Conservation (phyloP, 352 stramenopile species). For the Globisporangium ultimum region DNA sequence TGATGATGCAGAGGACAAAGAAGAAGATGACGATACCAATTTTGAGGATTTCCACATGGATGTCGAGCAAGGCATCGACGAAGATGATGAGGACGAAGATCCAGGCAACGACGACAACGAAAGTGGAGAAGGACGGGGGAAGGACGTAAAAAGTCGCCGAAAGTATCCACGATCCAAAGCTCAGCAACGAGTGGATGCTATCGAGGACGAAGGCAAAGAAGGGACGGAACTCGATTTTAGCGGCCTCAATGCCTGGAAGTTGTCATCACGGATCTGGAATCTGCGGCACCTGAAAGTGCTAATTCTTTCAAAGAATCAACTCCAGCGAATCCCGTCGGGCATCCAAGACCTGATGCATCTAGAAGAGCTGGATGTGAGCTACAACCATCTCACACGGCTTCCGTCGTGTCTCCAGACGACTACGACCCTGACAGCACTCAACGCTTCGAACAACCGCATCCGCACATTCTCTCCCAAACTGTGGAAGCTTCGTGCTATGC, state of each 20-base stretch:
- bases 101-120: constrained; percentile 15
- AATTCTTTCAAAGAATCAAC: constrained; percentile 43
- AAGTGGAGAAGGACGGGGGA: not conserved
- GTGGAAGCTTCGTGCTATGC: constrained; percentile 58
- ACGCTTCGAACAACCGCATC: constrained; percentile 59
- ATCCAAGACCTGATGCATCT: constrained; percentile 66
- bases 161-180: constrained; percentile 51
- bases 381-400: constrained; percentile 53
- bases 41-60: constrained; percentile 13
- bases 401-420: constrained; percentile 71
- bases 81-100: constrained; percentile 19
- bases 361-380: constrained; percentile 50
- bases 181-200: constrained; percentile 50
- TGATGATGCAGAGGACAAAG: constrained; percentile 17
- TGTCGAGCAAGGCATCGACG: constrained; percentile 16
- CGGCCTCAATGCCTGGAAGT: constrained; percentile 36
- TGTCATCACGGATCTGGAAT: constrained; percentile 75
- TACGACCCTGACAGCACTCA: constrained; percentile 31
- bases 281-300: constrained; percentile 41
- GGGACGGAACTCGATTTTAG: constrained; percentile 41
- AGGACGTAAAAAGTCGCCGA: constrained; percentile 10
- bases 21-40: constrained; percentile 12
- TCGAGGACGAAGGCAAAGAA: constrained; percentile 31
- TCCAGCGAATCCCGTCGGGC: constrained; percentile 59
- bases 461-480: constrained; percentile 54